Base-by-base conservation (phyloP, 2,329 filamentous ascomycete genomes). In the Leptodontidium sp. region DNA sequence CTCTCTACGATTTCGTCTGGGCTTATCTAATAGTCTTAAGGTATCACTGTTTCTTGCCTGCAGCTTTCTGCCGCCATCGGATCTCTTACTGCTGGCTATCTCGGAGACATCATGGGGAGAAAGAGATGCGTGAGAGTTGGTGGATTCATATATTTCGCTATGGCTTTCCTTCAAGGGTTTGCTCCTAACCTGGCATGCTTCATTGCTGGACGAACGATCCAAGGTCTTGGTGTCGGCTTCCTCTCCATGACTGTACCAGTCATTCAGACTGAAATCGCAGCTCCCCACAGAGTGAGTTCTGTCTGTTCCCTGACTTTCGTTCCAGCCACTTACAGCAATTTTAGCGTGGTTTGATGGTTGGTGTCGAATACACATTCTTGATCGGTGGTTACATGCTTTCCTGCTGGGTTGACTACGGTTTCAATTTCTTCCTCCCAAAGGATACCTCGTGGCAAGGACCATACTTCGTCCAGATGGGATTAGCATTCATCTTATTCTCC, bases 221-320 rank as follows among this genome's bases (percentile, higher is more conserved):
- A 65, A 47, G 62, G 62, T 65, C 62, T 65, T 57, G 62, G 62
- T 57, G 62, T 65, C 9, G 62, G 62, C 12, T 65, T 65, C 38
- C 62, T 65, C 49, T 65, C 50, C 14, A 57, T 57, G 62, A 65
- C 62, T 29, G 62, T 65, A 5, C 50, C 62, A 45, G 50, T 65
- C 15, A 65, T 65, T 32, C 62, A 65, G 21, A 65, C 62, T 12
- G 62, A 65, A 32, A 65, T 65, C 17, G 49, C 62, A 2, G 62
- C 62, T 17, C 62, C 62, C 24, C 62, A 65, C 17, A 43, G 49
- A 61, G 57, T 61, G 12, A 43, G 32, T n/a, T n/a, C n/a, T n/a
- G 43, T 61, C 35, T 24, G 14, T 45, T 61, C 12, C 21, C 1
- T n/a, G 7, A 8, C 43, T 35, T 45, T 45, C 4, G n/a, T n/a